Evolutionary conservation across 1,284 basidiomycete genomes (phyloP).

Genomic region (Malassezia sp.): DNA sequence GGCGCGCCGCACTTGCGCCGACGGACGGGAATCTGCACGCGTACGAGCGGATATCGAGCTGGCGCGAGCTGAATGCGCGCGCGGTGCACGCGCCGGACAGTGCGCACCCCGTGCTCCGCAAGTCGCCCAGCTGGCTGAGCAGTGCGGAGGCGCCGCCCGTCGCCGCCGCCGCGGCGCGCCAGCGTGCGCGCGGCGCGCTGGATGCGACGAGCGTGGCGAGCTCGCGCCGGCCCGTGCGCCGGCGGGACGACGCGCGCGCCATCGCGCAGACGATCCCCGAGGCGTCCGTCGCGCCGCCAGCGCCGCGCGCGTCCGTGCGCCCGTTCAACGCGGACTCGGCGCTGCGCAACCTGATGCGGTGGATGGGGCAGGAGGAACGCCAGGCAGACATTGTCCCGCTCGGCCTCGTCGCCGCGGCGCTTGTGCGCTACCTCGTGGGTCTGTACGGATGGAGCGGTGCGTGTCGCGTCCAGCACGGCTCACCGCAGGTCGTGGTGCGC

Average conservation of each 20-base stretch:
- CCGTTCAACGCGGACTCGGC: constrained; percentile 18
- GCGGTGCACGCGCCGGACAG: not conserved
- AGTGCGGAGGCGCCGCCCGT: no score
- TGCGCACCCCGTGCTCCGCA: not conserved
- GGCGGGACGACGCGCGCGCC: not conserved
- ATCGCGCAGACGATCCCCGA: not conserved
- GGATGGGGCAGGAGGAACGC: constrained; percentile 28
- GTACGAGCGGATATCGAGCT: constrained; percentile 12
- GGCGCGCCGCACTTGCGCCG: not conserved
- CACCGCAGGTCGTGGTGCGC: constrained; percentile 53
- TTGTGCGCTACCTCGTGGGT: constrained; percentile 29
- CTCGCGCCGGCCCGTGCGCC: not conserved
- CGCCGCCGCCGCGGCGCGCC: not conserved
- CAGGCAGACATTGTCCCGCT: constrained; percentile 15
- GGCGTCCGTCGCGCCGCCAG: not conserved
- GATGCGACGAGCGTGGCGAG: not conserved
- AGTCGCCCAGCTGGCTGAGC: not conserved
- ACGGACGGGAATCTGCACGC: not conserved
- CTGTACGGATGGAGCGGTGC: constrained; percentile 52
- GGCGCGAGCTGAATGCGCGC: constrained; percentile 11
- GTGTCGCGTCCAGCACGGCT: no score
- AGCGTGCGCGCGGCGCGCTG: not conserved
- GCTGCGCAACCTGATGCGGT: constrained; percentile 27
- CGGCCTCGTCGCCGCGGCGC: constrained; percentile 14
- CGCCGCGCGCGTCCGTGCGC: not conserved